Percentiles rank a stretch among this genome's conserved stretches.
Conservation (phyloP, 2,329 filamentous ascomycete genomes). For the Pseudocercospora fuligena region DNA sequence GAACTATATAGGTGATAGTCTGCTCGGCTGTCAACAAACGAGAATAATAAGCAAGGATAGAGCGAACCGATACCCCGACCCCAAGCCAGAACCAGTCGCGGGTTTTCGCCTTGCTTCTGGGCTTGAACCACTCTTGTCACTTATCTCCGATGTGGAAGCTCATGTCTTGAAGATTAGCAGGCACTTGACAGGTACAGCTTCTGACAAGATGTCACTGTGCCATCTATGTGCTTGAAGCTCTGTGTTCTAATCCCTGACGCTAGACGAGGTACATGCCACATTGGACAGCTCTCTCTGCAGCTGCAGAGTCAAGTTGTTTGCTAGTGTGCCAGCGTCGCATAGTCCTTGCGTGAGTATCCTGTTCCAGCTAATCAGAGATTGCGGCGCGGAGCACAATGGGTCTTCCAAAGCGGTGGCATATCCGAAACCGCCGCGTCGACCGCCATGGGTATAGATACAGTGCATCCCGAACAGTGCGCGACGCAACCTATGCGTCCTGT, state of each 20-base stretch:
- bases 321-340: not conserved
- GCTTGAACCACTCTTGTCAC: not conserved
- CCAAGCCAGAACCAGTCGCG: not conserved
- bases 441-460: not conserved
- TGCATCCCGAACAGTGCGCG: not conserved
- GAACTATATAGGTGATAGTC: not conserved
- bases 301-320: constrained; percentile 3
- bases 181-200: not conserved
- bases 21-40: constrained; percentile 1
- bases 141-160: not conserved
- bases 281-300: not conserved
- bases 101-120: constrained; percentile 1
- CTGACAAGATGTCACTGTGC: too few relatives aligned
- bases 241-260: not conserved
- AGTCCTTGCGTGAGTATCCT: not conserved
- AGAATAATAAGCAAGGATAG: constrained; percentile 5
- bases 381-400: not conserved
- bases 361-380: constrained; percentile 3
- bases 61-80: not conserved
- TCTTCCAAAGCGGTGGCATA: not conserved
- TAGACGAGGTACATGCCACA: not conserved
- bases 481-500: too few relatives aligned
- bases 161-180: not conserved
- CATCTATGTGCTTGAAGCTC: too few relatives aligned
- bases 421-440: not conserved